phyloP scores from a whole-genome alignment of 192 early-diverging fungal genomes.

The Pilobolus umbonatus region DNA sequence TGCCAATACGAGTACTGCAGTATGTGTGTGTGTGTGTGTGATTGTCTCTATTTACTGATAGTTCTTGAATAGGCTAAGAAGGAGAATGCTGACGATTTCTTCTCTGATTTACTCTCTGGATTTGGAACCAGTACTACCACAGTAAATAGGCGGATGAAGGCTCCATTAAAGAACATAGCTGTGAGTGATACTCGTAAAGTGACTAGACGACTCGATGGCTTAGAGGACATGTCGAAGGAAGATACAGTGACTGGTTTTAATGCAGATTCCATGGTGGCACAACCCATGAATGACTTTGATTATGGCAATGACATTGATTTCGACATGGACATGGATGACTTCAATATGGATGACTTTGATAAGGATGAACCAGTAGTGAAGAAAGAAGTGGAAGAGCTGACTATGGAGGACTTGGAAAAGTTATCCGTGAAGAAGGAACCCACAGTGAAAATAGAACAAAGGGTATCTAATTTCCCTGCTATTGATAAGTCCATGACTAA shows the following conservation, averaged over 20 bases:
- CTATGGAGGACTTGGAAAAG: background rate
- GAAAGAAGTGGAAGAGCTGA: background rate
- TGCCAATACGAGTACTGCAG: background rate
- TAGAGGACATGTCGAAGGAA: no score
- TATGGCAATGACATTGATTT: background rate
- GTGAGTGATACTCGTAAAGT: background rate
- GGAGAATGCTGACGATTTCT: slow-evolving; percentile 27
- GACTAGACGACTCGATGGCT: no score
- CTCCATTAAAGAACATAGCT: slow-evolving; percentile 2
- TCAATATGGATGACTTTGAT: background rate
- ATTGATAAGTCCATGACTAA: background rate
- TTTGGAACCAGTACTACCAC: slow-evolving; percentile 12
- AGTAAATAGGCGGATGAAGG: no score
- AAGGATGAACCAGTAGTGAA: background rate
- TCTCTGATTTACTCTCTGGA: slow-evolving; percentile 19
- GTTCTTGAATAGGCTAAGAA: slow-evolving; percentile 11
- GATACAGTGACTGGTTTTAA: no score
- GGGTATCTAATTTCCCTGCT: background rate
- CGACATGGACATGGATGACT: background rate
- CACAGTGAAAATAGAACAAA: background rate
- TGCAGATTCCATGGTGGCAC: background rate
- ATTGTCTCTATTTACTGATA: background rate
- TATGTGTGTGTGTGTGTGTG: background rate
- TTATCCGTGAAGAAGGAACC: background rate
- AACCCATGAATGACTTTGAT: background rate